These are phyloP conservation scores for Echinochloa phyllopogon DNA, from an alignment of 176 grass and related monocot genomes.

Conservation along the genomic window DNA sequence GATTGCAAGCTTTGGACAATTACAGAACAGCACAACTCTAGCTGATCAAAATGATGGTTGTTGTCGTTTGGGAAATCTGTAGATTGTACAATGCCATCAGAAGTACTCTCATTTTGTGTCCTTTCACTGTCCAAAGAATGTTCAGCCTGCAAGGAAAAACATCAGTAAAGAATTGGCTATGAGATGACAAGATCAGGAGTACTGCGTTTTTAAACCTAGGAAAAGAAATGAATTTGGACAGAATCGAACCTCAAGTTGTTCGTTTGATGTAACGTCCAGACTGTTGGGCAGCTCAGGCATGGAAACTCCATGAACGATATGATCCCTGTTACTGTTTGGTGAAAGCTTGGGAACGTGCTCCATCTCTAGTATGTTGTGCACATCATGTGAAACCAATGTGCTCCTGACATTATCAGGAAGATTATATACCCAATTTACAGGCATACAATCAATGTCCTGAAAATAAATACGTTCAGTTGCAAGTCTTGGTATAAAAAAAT, in stretches of 20 bases:
- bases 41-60: slow-evolving; percentile 7
- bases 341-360: slow-evolving; percentile 32
- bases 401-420: slow-evolving; percentile 47
- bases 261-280: slow-evolving; percentile 19
- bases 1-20: slow-evolving; percentile 46
- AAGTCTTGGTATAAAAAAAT: slow-evolving; percentile 12
- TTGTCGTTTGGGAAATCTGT: slow-evolving; percentile 14
- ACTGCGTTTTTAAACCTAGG: slow-evolving; percentile 21
- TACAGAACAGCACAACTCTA: slow-evolving; percentile 36
- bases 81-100: slow-evolving; percentile 8
- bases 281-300: slow-evolving; percentile 19
- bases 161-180: slow-evolving; percentile 31
- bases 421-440: slow-evolving; percentile 53
- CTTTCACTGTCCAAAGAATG: slow-evolving; percentile 29
- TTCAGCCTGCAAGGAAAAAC: slow-evolving; percentile 37
- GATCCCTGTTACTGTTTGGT: slow-evolving; percentile 31
- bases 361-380: slow-evolving; percentile 7
- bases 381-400: slow-evolving; percentile 26
- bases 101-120: slow-evolving; percentile 21
- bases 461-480: slow-evolving; percentile 37
- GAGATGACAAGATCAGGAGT: slow-evolving; percentile 5
- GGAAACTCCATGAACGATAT: slow-evolving; percentile 37
- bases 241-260: slow-evolving; percentile 39
- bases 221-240: slow-evolving; percentile 33
- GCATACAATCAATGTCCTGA: slow-evolving; percentile 85